Conservation (phyloP, 106 monocot genomes). For the Acanthochlamys bracteata region DNA sequence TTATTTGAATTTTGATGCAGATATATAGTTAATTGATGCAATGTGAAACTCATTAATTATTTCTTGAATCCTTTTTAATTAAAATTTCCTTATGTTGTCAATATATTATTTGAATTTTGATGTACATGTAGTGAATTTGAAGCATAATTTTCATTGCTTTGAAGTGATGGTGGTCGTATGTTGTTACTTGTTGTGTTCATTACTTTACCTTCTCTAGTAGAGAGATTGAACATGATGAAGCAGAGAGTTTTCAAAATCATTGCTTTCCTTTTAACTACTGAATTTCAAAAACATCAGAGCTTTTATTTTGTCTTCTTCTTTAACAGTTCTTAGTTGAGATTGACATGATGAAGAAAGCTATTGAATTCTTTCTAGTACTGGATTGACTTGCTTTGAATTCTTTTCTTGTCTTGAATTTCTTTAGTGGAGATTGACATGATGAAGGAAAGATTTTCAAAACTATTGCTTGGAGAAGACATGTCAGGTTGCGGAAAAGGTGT, state of each 20-base stretch:
- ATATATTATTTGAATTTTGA: background rate
- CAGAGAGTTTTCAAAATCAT: too few species aligned
- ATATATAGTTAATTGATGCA: too few species aligned
- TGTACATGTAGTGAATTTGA: background rate
- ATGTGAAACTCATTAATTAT: background rate
- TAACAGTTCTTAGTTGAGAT: background rate
- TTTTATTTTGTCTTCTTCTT: too few species aligned
- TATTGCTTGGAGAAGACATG: constrained; percentile 97
- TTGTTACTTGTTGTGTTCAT: background rate
- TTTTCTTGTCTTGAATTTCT: background rate
- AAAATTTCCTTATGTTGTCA: background rate
- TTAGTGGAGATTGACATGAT: constrained; percentile 71
- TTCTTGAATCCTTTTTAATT: background rate
- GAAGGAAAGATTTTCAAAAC: constrained; percentile 92
- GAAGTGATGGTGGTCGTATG: background rate
- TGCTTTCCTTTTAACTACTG: too few species aligned
- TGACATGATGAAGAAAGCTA: background rate
- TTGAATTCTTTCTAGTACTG: background rate
- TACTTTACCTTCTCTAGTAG: constrained; percentile 4
- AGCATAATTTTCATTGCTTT: background rate
- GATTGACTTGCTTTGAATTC: background rate
- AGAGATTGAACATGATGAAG: too few species aligned
- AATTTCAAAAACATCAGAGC: too few species aligned
- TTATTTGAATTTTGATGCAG: too few species aligned
- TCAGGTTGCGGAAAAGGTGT: constrained; percentile 91